Conservation (phyloP, 768 basidiomycete genomes). For the Leccinum imitatum region DNA sequence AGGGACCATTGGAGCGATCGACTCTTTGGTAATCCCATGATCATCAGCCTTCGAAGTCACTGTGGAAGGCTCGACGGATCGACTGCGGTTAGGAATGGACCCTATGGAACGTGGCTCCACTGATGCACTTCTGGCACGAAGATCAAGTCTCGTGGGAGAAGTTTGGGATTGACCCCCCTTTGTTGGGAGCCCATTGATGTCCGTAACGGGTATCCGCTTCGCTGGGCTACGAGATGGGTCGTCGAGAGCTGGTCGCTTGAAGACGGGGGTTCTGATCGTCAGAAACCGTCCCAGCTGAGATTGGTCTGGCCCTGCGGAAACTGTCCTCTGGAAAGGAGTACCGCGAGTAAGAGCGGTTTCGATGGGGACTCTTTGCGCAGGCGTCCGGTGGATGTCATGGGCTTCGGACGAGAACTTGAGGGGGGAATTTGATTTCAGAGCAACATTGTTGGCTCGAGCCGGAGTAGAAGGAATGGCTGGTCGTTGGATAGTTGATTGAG, state of each 20-base stretch:
- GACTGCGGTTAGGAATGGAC: conserved; percentile 23
- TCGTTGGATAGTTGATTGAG: conserved; percentile 24
- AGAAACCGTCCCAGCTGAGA: conserved; percentile 16
- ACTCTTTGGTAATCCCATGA: conserved; percentile 18
- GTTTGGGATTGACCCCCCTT: conserved; percentile 1
- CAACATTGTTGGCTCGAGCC: conserved; percentile 17
- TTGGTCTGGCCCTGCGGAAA: conserved; percentile 26
- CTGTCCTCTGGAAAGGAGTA: conserved; percentile 47
- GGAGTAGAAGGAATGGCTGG: conserved; percentile 32
- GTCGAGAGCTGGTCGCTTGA: conserved; percentile 40
- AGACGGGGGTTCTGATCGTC: conserved; percentile 33
- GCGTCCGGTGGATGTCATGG: conserved; percentile 49
- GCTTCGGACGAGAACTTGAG: conserved; percentile 34
- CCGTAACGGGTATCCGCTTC: conserved; percentile 33
- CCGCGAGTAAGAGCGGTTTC: conserved; percentile 50
- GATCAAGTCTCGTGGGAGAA: conserved; percentile 20
- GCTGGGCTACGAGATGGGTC: conserved; percentile 39
- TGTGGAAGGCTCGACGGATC: conserved; percentile 29
- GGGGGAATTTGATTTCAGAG: conserved; percentile 26
- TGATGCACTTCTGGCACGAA: conserved; percentile 34
- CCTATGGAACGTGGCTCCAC: conserved; percentile 33
- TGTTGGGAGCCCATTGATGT: conserved; percentile 30
- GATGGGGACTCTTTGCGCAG: conserved; percentile 64
- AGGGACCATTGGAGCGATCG: conserved; percentile 21
- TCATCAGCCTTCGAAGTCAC: conserved; percentile 7